phyloP scores from a whole-genome alignment of 1,139 yeast genomes.

The Taphrina deformans region DNA sequence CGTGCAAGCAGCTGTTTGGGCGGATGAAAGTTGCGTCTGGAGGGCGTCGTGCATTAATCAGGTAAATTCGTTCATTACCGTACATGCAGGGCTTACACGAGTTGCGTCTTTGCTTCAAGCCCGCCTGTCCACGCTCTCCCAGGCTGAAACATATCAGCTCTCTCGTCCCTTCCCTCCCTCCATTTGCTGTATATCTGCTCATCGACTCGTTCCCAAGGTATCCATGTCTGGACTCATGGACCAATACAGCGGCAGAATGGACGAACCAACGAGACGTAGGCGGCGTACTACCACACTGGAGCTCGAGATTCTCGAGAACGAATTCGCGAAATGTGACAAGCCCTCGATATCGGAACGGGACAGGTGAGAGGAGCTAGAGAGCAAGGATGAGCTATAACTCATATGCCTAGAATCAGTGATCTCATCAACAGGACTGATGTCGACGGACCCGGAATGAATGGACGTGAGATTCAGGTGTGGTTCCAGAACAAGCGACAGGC shows the following conservation, averaged over 20 bases:
- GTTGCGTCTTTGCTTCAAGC: not conserved
- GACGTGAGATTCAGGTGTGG: constrained; percentile 58
- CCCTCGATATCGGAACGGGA: constrained; percentile 83
- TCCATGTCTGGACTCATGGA: not conserved
- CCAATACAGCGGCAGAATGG: constrained; percentile 7
- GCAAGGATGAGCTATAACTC: constrained; percentile 63
- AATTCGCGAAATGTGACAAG: constrained; percentile 72
- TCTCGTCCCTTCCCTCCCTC: not conserved
- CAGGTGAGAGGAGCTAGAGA: constrained; percentile 73
- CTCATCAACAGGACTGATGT: constrained; percentile 5
- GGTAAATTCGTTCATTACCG: not conserved
- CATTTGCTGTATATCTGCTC: not conserved
- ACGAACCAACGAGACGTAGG: constrained; percentile 53
- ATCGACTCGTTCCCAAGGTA: not conserved
- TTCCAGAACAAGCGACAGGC: constrained; percentile 94
- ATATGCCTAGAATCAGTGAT: constrained; percentile 13
- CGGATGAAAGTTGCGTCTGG: too few relatives aligned
- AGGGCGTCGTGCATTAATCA: not conserved
- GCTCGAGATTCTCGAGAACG: constrained; percentile 72
- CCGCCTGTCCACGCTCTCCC: not conserved
- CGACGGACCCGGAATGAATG: constrained; percentile 29
- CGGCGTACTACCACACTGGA: constrained; percentile 92
- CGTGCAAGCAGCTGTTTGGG: not conserved
- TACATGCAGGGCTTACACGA: not conserved
- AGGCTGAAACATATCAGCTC: not conserved